Percentiles rank a stretch among this genome's conserved stretches.
These are phyloP conservation scores for Trametes coccinea DNA, from an alignment of 768 basidiomycete species.

Conservation along the genomic window DNA sequence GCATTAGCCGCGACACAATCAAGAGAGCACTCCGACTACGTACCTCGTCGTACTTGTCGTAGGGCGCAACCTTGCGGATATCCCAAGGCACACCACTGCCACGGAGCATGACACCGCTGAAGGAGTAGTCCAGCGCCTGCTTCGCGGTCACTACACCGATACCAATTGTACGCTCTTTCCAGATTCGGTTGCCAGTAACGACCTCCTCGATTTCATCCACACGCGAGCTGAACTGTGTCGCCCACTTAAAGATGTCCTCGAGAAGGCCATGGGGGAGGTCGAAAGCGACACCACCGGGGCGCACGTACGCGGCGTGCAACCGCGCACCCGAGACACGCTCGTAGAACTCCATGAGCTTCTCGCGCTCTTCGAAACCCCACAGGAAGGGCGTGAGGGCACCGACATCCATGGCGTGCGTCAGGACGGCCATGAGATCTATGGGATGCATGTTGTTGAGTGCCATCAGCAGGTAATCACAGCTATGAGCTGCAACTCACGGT, in stretches of 20 bases:
- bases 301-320: conserved; percentile 95
- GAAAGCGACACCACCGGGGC: conserved; percentile 97
- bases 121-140: conserved; percentile 87
- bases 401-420: conserved; percentile 96
- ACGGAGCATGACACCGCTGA: conserved; percentile 96
- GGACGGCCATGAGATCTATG: conserved; percentile 91
- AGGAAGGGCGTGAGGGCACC: conserved; percentile 98
- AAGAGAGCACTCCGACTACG: conserved; percentile 15
- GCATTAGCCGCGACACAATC: not conserved
- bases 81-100: conserved; percentile 97
- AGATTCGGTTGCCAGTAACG: conserved; percentile 95
- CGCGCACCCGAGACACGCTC: conserved; percentile 98
- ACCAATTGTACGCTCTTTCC: conserved; percentile 92
- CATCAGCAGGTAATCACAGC: not conserved
- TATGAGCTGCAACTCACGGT: conserved; percentile 55
- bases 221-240: conserved; percentile 87
- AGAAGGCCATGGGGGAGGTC: conserved; percentile 98
- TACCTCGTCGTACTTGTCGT: conserved; percentile 95
- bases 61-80: conserved; percentile 85
- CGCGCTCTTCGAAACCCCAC: conserved; percentile 99
- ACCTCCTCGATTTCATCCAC: conserved; percentile 99
- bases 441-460: not conserved
- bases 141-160: conserved; percentile 91
- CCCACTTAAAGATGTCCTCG: conserved; percentile 98
- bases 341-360: conserved; percentile 99